phyloP scores from a whole-genome alignment of 1,284 basidiomycete genomes.

The Wolfiporia cocos region DNA sequence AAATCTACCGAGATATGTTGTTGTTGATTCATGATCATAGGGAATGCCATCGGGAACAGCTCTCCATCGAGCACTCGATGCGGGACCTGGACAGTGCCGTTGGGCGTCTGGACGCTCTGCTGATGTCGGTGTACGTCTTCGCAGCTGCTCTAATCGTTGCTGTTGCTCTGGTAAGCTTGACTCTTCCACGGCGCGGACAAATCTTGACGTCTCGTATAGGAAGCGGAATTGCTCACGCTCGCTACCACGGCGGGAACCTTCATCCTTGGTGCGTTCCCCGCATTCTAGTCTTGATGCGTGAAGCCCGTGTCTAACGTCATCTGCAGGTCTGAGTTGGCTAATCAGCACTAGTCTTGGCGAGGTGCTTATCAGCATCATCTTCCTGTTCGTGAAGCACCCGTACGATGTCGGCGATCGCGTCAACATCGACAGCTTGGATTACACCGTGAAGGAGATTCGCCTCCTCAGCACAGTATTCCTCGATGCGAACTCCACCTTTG shows the following conservation, averaged over 20 bases:
- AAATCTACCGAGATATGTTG: neutral
- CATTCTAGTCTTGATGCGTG: neutral
- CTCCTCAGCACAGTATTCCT: slow-evolving; percentile 77
- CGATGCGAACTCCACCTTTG: slow-evolving; percentile 48
- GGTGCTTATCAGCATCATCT: slow-evolving; percentile 74
- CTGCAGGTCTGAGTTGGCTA: slow-evolving; percentile 77
- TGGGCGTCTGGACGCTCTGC: slow-evolving; percentile 70
- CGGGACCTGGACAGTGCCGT: slow-evolving; percentile 89
- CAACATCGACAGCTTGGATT: slow-evolving; percentile 45
- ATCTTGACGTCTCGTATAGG: slow-evolving; percentile 27
- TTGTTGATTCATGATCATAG: slow-evolving; percentile 32
- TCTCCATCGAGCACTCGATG: slow-evolving; percentile 85
- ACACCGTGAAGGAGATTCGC: slow-evolving; percentile 85
- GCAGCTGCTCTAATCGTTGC: slow-evolving; percentile 73
- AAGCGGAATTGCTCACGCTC: slow-evolving; percentile 63
- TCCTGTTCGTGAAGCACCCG: slow-evolving; percentile 83
- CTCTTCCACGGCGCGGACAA: neutral
- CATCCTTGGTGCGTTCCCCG: slow-evolving; percentile 52
- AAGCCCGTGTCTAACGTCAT: neutral
- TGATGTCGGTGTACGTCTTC: slow-evolving; percentile 62
- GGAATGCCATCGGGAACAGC: slow-evolving; percentile 81
- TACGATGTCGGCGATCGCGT: slow-evolving; percentile 89
- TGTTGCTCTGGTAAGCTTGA: slow-evolving; percentile 52
- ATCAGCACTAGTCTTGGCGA: slow-evolving; percentile 72
- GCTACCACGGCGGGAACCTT: slow-evolving; percentile 80